A percentile compares a stretch with the other conserved stretches of the same genome.
phyloP scores from a whole-genome alignment of 192 early-diverging fungal species.

The Coemansia erecta region DNA sequence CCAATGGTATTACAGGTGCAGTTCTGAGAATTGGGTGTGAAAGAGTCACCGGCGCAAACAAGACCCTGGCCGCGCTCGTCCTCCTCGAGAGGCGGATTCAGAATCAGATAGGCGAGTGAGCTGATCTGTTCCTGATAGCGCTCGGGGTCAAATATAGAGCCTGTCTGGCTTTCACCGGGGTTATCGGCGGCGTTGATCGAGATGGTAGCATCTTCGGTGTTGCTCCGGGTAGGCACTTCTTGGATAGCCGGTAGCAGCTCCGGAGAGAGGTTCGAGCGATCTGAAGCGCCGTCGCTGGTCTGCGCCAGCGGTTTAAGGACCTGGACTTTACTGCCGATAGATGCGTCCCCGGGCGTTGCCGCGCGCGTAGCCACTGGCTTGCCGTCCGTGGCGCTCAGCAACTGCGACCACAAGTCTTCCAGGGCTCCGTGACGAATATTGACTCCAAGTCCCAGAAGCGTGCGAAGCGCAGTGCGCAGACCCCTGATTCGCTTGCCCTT shows the following conservation, averaged over 20 bases:
- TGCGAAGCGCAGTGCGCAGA: conserved; percentile 26
- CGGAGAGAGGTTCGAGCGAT: neutral
- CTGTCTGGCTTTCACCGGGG: neutral
- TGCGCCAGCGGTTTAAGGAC: neutral
- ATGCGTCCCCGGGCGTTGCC: conserved; percentile 1
- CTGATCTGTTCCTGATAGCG: conserved; percentile 17
- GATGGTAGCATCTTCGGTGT: neutral
- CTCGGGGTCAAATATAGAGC: neutral
- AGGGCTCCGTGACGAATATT: conserved; percentile 19
- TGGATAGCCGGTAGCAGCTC: neutral
- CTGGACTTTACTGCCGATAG: conserved; percentile 1
- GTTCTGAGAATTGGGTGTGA: conserved; percentile 27
- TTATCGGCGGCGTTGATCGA: neutral
- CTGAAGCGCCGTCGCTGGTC: neutral
- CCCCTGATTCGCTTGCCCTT: conserved; percentile 2
- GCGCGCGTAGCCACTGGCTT: conserved; percentile 5
- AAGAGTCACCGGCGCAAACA: conserved; percentile 17
- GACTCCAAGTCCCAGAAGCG: conserved; percentile 38
- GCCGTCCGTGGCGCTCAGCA: conserved; percentile 7
- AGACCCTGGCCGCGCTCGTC: conserved; percentile 21
- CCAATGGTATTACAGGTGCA: conserved; percentile 44
- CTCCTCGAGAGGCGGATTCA: conserved; percentile 15
- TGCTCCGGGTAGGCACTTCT: neutral
- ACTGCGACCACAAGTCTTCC: conserved; percentile 32
- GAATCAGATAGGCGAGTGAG: conserved; percentile 19